Evolutionary conservation across 208 protist species (phyloP).

Genomic region (Trypanosoma boissoni): DNA sequence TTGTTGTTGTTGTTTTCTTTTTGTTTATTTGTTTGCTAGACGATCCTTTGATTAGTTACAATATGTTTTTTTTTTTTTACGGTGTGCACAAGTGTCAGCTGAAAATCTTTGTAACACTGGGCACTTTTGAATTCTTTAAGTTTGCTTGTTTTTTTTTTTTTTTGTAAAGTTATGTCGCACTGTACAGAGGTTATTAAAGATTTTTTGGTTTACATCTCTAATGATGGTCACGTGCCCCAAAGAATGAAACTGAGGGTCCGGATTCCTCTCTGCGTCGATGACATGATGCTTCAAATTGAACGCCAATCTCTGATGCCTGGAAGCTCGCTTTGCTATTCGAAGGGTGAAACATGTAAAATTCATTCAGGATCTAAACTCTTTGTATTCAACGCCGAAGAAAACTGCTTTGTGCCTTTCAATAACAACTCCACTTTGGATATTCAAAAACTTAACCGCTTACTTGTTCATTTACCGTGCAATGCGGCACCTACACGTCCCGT

Average conservation of each 20-base stretch:
- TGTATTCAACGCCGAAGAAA: conserved; percentile 23
- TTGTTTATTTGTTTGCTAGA: too few relatives aligned
- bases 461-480: conserved; percentile 9
- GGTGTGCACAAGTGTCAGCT: too few relatives aligned
- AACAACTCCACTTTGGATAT: conserved; percentile 8
- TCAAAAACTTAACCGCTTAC: conserved; percentile 6
- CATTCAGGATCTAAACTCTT: conserved; percentile 8
- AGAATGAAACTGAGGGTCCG: conserved; percentile 27
- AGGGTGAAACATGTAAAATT: background rate
- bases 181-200: conserved; percentile 16
- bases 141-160: conserved; percentile 19
- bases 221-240: conserved; percentile 29
- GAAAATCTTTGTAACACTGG: too few relatives aligned
- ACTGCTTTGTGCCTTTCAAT: conserved; percentile 22
- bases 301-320: conserved; percentile 18
- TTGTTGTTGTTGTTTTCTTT: too few relatives aligned
- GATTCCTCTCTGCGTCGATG: conserved; percentile 15
- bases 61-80: background rate
- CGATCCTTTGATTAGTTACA: too few relatives aligned
- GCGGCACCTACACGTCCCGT: background rate
- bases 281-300: conserved; percentile 33
- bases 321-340: background rate
- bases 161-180: background rate
- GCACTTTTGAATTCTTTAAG: too few relatives aligned
- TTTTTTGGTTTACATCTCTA: conserved; percentile 27